phyloP scores from a whole-genome alignment of 1,284 basidiomycete genomes.

The Rhodotorula sp. region DNA sequence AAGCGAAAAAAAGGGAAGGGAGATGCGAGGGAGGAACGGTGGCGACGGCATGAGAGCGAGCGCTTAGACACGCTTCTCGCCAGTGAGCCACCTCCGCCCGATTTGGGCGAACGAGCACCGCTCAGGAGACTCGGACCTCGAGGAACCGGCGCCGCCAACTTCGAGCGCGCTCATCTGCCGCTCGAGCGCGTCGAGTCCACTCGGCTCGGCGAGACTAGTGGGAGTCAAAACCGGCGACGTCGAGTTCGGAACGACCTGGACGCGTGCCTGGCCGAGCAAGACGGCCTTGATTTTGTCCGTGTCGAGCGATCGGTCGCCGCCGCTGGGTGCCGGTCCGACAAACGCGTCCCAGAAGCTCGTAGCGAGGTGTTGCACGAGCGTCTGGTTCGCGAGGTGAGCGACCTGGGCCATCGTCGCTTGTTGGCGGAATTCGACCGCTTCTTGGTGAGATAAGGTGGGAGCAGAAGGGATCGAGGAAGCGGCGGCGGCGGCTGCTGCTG shows the following conservation, averaged over 20 bases:
- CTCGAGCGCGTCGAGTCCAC: conserved; percentile 5
- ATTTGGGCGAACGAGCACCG: conserved; percentile 1
- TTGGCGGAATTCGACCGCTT: conserved; percentile 5
- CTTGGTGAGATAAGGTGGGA: conserved; percentile 12
- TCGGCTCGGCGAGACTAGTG: no score
- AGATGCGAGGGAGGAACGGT: neutral
- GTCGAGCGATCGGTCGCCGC: conserved; percentile 41
- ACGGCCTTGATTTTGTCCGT: conserved; percentile 52
- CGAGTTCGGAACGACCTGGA: conserved; percentile 47
- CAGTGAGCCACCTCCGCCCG: neutral
- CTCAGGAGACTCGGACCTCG: neutral
- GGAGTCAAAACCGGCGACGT: neutral
- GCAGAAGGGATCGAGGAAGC: neutral
- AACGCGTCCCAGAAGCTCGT: conserved; percentile 53
- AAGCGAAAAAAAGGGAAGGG: neutral
- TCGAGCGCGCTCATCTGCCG: conserved; percentile 2
- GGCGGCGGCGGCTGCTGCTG: conserved; percentile 4
- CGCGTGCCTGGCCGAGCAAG: conserved; percentile 49
- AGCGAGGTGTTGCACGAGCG: conserved; percentile 50
- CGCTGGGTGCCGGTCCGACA: conserved; percentile 23
- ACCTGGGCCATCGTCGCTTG: conserved; percentile 23
- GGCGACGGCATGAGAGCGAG: neutral
- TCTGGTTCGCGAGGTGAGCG: conserved; percentile 45
- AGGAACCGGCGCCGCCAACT: neutral
- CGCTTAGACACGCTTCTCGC: conserved; percentile 5